Conservation (phyloP, 495 filamentous ascomycete species). For the Jackrogersella minutella region DNA sequence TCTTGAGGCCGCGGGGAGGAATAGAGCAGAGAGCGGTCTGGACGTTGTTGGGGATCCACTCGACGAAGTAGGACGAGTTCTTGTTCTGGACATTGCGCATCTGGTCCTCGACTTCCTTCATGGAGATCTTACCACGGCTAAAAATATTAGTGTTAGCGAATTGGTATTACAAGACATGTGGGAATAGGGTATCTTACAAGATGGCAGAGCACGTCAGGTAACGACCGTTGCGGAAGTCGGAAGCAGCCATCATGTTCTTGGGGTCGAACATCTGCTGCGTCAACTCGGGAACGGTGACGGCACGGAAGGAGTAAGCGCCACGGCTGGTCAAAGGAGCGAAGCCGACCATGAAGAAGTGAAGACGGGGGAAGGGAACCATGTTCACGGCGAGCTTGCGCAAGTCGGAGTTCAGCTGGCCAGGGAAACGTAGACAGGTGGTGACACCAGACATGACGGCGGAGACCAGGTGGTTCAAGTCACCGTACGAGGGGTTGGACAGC, state of each 20-base stretch:
- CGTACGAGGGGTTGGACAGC: constrained; percentile 97
- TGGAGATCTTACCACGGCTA: constrained; percentile 98
- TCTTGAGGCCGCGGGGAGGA: constrained; percentile 96
- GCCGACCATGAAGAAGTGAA: constrained; percentile 99
- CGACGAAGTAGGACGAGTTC: constrained; percentile 99
- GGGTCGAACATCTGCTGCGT: constrained; percentile 99
- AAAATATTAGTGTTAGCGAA: constrained; percentile 42
- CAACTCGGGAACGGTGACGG: constrained; percentile 95
- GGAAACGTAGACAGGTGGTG: constrained; percentile 98
- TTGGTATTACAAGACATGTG: background rate
- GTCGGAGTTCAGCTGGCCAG: constrained; percentile 99
- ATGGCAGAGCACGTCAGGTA: constrained; percentile 99
- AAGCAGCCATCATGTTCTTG: constrained; percentile 99
- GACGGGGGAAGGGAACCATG: constrained; percentile 99
- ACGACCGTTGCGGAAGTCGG: constrained; percentile 99
- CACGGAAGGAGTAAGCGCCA: constrained; percentile 93
- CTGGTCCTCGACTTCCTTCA: constrained; percentile 99
- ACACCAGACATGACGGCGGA: constrained; percentile 99
- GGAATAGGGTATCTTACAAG: constrained; percentile 62
- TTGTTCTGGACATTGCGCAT: constrained; percentile 99
- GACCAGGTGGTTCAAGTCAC: constrained; percentile 99
- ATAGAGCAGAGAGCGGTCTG: constrained; percentile 99
- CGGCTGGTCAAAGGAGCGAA: constrained; percentile 98
- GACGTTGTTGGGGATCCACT: constrained; percentile 99
- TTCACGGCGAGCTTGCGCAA: constrained; percentile 99